Base-by-base conservation (phyloP, 768 basidiomycete genomes). In the Obba rivulosa region DNA sequence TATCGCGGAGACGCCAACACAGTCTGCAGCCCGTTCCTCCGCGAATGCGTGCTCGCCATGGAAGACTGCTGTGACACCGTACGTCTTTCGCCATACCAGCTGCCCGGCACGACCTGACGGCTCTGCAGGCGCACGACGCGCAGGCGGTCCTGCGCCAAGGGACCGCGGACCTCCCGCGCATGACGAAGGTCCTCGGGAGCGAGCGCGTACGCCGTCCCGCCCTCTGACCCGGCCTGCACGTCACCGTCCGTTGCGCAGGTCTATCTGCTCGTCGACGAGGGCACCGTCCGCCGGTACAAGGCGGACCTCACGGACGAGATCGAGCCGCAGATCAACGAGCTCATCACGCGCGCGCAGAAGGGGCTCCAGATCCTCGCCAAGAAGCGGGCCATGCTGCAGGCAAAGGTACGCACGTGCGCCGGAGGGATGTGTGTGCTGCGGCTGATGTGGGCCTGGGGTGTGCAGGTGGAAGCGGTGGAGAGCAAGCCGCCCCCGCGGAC, bases 31-130 rank as follows among this genome's bases (percentile, higher is more conserved):
- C 85, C 80, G 0, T 80, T 80, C 63, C 70, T 90, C 16, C 75
- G 74, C 45, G 87, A 88, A 65, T 88, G 87, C 58, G 87, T 90
- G 3, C 68, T 76, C 55, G 81, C 83, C 0, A 80, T 89, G 77
- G 84, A 88, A 57, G 84, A 87, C 55, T 88, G 87, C 56, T 89
- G 85, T 58, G 83, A 87, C 62, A 83, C 88, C 79, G 84, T 80
- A 50, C 45, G 67, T n/a, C 3, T 17, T 8, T 20, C 28, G 4
- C 18, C n/a, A 4, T 21, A 44, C 43, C 22, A 23, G 23, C 16
- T 36, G 3, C 24, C 17, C 22, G 20, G 23, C 16, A 25, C 41
- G 14, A 10, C 4, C 34, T 38, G 21, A 13, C 13, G 7, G 28
- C 13, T 13, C 9, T 25, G 22, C 31, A 89, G 85, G 79, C 80